Base-by-base conservation (phyloP, 257 asterid species). In the Osmanthus fragrans region DNA sequence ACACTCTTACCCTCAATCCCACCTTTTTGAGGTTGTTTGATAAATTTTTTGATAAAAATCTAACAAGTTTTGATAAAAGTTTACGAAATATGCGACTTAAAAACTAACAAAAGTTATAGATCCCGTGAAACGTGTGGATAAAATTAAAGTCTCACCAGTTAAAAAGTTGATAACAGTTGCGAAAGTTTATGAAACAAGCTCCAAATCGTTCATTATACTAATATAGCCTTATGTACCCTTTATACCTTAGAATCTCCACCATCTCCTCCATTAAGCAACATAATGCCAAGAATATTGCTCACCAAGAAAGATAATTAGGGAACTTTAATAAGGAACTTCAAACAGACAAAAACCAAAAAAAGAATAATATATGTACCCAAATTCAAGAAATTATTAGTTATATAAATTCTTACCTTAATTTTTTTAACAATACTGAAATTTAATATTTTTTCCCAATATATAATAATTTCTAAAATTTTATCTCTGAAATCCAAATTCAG, bases 281-380 rank as follows among this genome's bases (percentile, higher is more conserved):
- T 23, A 47, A 67, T 66, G 21, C 69, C 73, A 75, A 39, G 79
- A 75, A 40, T 75, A 75, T 74, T 74, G 79, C 32, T 75, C 45
- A 65, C 65, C 47, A 27, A 67, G 79, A 63, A 74, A 56, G 51
- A 58, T 68, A 54, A 36, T 36, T 58, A 75, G 72, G 72, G 27
- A 54, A 75, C 69, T 36, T 25, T 51, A 23, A 74, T 34, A n/a
- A 58, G 70, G 37, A 56, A 73, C 33, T 27, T 63, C 69, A 63
- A 63, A 8, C 69, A 10, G 69, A 63, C 36, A 63, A 63, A 63
- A 63, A 16, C 34, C 69, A 27, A 12, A 27, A 29, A 63, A 3
- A 2, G 18, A 63, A 63, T 63, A 63, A 42, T 12, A 42, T 54
- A 47, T 51, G 18, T 27, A n/a, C 39, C n/a, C 25, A 54, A 10